Conservation (phyloP, 768 basidiomycete species). For the Naganishia antarctica region DNA sequence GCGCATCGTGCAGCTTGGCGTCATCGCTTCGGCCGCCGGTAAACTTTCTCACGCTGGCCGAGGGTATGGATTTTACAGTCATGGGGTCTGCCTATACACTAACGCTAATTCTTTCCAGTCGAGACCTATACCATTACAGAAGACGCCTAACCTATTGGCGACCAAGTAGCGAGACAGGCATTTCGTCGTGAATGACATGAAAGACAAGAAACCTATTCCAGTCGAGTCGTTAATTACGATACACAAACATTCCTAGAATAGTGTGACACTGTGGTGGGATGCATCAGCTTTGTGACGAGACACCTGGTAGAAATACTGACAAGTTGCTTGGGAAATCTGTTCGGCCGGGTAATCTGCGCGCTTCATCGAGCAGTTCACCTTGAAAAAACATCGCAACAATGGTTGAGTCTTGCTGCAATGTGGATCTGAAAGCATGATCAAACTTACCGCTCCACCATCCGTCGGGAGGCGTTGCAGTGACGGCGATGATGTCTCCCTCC, state of each 20-base stretch:
- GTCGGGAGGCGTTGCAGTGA: slow-evolving; percentile 87
- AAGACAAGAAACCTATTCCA: background rate
- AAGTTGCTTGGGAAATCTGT: slow-evolving; percentile 50
- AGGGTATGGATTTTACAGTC: too few species aligned
- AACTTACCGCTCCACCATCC: slow-evolving; percentile 96
- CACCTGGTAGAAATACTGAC: slow-evolving; percentile 33
- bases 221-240: background rate
- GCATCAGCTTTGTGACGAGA: too few species aligned
- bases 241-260: slow-evolving; percentile 30
- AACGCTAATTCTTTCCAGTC: too few species aligned
- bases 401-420: background rate
- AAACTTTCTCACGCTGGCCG: too few species aligned
- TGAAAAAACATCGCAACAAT: background rate
- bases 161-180: too few species aligned
- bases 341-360: slow-evolving; percentile 42
- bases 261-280: slow-evolving; percentile 35
- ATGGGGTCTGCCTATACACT: too few species aligned
- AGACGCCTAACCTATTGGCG: too few species aligned
- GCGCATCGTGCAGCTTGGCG: too few species aligned
- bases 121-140: too few species aligned
- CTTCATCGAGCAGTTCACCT: slow-evolving; percentile 46
- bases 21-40: too few species aligned
- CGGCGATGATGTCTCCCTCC: slow-evolving; percentile 88
- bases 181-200: background rate
- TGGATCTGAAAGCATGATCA: slow-evolving; percentile 51